These are phyloP conservation scores for Pythium rhizo-oryzae DNA, from an alignment of 352 stramenopile genomes.

Conservation along the genomic window DNA sequence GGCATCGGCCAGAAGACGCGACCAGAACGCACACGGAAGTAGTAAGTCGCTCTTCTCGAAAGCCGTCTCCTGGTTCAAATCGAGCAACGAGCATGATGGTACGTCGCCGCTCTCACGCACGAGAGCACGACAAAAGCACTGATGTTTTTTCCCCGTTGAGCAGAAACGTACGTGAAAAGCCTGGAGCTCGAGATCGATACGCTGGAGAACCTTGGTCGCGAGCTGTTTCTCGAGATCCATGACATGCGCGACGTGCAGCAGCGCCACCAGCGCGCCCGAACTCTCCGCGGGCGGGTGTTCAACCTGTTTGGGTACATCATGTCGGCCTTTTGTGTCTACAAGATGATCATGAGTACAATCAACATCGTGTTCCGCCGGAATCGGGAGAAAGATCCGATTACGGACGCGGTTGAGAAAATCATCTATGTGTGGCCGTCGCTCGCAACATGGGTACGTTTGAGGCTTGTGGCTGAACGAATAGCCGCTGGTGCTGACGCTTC, in stretches of 20 bases:
- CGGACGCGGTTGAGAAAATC: constrained; percentile 76
- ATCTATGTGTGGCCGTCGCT: constrained; percentile 82
- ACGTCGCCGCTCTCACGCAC: neutral
- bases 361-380: constrained; percentile 82
- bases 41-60: constrained; percentile 37
- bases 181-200: constrained; percentile 76
- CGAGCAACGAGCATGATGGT: constrained; percentile 30
- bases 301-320: constrained; percentile 83
- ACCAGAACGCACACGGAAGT: constrained; percentile 21
- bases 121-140: neutral
- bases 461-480: too few species aligned
- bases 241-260: constrained; percentile 74
- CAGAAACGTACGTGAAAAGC: constrained; percentile 64
- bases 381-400: constrained; percentile 86
- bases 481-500: too few species aligned
- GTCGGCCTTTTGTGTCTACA: constrained; percentile 84
- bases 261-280: constrained; percentile 53
- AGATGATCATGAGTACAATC: constrained; percentile 86
- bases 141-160: neutral
- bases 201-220: constrained; percentile 71
- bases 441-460: constrained; percentile 45
- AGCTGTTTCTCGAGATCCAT: constrained; percentile 86
- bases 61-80: constrained; percentile 37
- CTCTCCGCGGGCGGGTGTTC: constrained; percentile 73
- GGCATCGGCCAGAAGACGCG: constrained; percentile 35